phyloP scores from a whole-genome alignment of 805 yeast genomes.

The Yarrowia osloensis region DNA sequence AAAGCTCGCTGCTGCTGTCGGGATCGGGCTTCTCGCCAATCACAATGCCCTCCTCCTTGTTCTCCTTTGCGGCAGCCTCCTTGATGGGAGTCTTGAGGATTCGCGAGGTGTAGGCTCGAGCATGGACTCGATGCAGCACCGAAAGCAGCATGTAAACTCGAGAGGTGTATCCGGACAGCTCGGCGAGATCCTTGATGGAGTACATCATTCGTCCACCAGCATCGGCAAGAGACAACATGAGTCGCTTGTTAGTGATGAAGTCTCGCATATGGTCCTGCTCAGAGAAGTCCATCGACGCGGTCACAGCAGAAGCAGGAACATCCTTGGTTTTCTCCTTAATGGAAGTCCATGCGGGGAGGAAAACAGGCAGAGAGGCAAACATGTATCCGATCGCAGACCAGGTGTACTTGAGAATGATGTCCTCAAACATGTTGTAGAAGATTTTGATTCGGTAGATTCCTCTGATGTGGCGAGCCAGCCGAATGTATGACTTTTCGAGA shows the following conservation, averaged over 20 bases:
- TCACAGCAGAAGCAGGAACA: conserved; percentile 31
- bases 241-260: conserved; percentile 85
- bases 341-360: conserved; percentile 53
- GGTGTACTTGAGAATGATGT: conserved; percentile 81
- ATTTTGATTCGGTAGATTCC: conserved; percentile 61
- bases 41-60: conserved; percentile 31
- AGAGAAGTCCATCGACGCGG: conserved; percentile 35
- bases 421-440: conserved; percentile 73
- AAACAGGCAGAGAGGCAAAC: conserved; percentile 86
- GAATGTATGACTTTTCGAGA: conserved; percentile 58
- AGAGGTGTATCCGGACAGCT: conserved; percentile 86
- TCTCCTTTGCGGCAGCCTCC: conserved; percentile 9
- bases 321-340: conserved; percentile 42
- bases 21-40: conserved; percentile 17
- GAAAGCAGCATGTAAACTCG: conserved; percentile 74
- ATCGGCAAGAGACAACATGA: conserved; percentile 88
- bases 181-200: conserved; percentile 89
- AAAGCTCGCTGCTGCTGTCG: conserved; percentile 16
- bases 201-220: conserved; percentile 95
- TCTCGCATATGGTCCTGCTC: conserved; percentile 67
- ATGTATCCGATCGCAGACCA: conserved; percentile 97
- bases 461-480: conserved; percentile 57
- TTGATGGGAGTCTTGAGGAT: conserved; percentile 28
- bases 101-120: conserved; percentile 43
- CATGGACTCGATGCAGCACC: conserved; percentile 81